These are phyloP conservation scores for Daldinia caldariorum DNA, from an alignment of 495 filamentous ascomycete species.

Conservation along the genomic window DNA sequence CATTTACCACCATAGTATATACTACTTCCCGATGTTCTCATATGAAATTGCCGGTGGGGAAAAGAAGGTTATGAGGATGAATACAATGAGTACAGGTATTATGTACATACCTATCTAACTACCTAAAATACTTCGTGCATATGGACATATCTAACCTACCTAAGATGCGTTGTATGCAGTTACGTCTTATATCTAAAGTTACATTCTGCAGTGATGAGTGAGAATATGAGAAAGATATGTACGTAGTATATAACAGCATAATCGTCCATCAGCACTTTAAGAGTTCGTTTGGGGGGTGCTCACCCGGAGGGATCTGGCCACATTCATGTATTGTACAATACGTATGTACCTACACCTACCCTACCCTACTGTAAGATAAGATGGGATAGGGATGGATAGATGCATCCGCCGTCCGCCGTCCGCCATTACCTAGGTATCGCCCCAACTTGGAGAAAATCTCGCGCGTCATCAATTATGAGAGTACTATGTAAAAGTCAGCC, in stretches of 20 bases:
- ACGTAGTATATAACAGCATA: slow-evolving; percentile 31
- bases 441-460: slow-evolving; percentile 27
- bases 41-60: background rate
- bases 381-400: slow-evolving; percentile 1
- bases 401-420: background rate
- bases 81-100: background rate
- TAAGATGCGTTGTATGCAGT: background rate
- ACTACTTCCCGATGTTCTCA: background rate
- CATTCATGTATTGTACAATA: slow-evolving; percentile 5
- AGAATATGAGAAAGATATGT: slow-evolving; percentile 5
- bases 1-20: background rate
- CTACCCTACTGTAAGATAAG: background rate
- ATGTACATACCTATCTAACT: background rate
- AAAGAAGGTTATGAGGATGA: background rate
- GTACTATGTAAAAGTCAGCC: background rate
- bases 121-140: background rate
- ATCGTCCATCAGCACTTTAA: slow-evolving; percentile 20
- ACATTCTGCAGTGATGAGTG: slow-evolving; percentile 30
- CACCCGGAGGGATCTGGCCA: slow-evolving; percentile 33
- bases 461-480: background rate
- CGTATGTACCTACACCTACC: slow-evolving; percentile 18
- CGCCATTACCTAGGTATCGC: slow-evolving; percentile 3
- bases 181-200: slow-evolving; percentile 3
- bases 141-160: background rate
- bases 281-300: slow-evolving; percentile 30